phyloP scores from a whole-genome alignment of 2,329 filamentous ascomycete species.

The Pseudogymnoascus sp. region DNA sequence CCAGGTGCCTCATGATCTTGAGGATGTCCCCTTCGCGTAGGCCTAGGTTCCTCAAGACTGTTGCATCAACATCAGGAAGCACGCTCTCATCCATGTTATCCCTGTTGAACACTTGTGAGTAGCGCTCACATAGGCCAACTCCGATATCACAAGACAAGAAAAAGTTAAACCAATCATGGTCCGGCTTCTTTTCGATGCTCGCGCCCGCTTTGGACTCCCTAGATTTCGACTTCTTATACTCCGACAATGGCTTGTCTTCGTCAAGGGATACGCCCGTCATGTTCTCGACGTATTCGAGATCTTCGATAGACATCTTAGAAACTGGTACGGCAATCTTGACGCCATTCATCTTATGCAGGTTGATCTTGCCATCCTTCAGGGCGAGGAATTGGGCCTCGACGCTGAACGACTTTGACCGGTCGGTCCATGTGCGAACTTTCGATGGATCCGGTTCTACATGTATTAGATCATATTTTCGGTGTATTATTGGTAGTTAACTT shows the following conservation, averaged over 20 bases:
- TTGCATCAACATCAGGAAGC: slow-evolving; percentile 78
- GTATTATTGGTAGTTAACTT: slow-evolving; percentile 32
- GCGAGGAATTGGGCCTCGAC: slow-evolving; percentile 96
- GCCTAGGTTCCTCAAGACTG: slow-evolving; percentile 77
- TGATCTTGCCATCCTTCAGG: slow-evolving; percentile 90
- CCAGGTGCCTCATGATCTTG: slow-evolving; percentile 83
- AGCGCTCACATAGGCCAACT: slow-evolving; percentile 87
- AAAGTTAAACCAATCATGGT: slow-evolving; percentile 99
- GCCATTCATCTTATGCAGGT: slow-evolving; percentile 94
- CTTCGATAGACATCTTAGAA: slow-evolving; percentile 88
- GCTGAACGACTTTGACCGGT: slow-evolving; percentile 90
- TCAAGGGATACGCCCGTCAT: slow-evolving; percentile 78
- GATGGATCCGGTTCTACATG: slow-evolving; percentile 65
- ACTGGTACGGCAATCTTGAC: slow-evolving; percentile 97
- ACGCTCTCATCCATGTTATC: slow-evolving; percentile 97
- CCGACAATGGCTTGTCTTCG: slow-evolving; percentile 86
- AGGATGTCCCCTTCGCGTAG: slow-evolving; percentile 93
- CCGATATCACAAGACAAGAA: slow-evolving; percentile 89
- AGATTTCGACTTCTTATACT: slow-evolving; percentile 49
- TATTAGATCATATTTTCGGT: neutral
- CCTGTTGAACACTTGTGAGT: slow-evolving; percentile 77
- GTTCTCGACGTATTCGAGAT: slow-evolving; percentile 89
- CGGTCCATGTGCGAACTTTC: slow-evolving; percentile 88
- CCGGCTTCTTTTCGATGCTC: slow-evolving; percentile 50
- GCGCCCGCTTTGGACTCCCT: slow-evolving; percentile 20